Evolutionary conservation across 164 flowering plant genomes (phyloP).

Genomic region (Macadamia tetraphylla): DNA sequence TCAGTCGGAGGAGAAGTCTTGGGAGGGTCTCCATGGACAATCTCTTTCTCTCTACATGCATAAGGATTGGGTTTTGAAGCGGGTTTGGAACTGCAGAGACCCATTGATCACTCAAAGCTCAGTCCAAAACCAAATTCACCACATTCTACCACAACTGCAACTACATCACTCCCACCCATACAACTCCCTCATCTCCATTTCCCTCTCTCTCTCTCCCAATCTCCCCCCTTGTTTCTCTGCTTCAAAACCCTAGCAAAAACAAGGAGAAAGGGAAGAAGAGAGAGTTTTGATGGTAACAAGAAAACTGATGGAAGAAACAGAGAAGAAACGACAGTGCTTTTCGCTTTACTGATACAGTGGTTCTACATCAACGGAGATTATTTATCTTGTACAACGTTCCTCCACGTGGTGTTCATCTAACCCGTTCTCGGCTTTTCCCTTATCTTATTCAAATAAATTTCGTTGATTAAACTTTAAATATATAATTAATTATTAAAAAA

Average conservation of each 20-base stretch:
- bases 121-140: not conserved
- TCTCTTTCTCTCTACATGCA: slow-evolving; percentile 3
- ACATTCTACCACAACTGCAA: not conserved
- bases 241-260: slow-evolving; percentile 7
- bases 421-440: too few species aligned
- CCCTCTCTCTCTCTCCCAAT: not conserved
- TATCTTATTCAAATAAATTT: too few species aligned
- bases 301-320: not conserved
- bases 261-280: not conserved
- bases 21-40: not conserved
- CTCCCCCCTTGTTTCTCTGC: not conserved
- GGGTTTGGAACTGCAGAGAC: slow-evolving; percentile 42
- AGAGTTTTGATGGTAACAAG: not conserved
- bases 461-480: too few species aligned
- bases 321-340: not conserved
- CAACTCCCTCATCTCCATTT: not conserved
- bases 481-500: too few species aligned
- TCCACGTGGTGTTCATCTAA: too few species aligned
- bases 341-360: not conserved
- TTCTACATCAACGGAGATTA: not conserved
- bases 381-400: too few species aligned
- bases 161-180: not conserved
- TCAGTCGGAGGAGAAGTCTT: slow-evolving; percentile 3
- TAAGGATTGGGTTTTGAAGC: slow-evolving; percentile 16
- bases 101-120: slow-evolving; percentile 23